Evolutionary conservation across 305 asterid species (phyloP).

Genomic region (Stenogyne calaminthoides): DNA sequence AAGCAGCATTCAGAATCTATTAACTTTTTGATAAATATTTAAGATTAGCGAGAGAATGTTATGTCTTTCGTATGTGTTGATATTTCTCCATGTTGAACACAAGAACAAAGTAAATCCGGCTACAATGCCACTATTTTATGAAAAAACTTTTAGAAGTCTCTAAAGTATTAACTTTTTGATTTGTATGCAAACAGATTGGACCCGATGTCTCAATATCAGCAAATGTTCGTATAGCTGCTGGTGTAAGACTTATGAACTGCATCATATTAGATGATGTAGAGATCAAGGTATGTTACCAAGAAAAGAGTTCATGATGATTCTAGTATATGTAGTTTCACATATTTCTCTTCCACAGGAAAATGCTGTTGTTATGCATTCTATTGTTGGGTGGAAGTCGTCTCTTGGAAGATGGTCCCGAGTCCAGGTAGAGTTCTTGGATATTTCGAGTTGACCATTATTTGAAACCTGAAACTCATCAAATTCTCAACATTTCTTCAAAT

Average conservation of each 20-base stretch:
- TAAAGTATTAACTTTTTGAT: neutral
- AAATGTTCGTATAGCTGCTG: slow-evolving; percentile 84
- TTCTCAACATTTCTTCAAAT: neutral
- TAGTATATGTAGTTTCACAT: neutral
- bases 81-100: neutral
- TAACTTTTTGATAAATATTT: neutral
- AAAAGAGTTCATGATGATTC: neutral
- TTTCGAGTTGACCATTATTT: neutral
- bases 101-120: neutral
- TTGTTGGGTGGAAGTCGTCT: slow-evolving; percentile 82
- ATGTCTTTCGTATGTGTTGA: neutral
- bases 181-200: slow-evolving; percentile 61
- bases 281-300: slow-evolving; percentile 55
- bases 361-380: slow-evolving; percentile 71
- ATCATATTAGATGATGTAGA: slow-evolving; percentile 80
- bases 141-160: neutral
- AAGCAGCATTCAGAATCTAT: neutral
- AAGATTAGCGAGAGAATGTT: neutral
- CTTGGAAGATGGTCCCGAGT: slow-evolving; percentile 87
- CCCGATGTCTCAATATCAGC: slow-evolving; percentile 88
- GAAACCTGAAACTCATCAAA: neutral
- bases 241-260: slow-evolving; percentile 74
- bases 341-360: slow-evolving; percentile 57
- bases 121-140: neutral
- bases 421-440: slow-evolving; percentile 47